These are phyloP conservation scores for Hypoxylon sp. DNA, from an alignment of 2,329 filamentous ascomycete species.

Conservation along the genomic window DNA sequence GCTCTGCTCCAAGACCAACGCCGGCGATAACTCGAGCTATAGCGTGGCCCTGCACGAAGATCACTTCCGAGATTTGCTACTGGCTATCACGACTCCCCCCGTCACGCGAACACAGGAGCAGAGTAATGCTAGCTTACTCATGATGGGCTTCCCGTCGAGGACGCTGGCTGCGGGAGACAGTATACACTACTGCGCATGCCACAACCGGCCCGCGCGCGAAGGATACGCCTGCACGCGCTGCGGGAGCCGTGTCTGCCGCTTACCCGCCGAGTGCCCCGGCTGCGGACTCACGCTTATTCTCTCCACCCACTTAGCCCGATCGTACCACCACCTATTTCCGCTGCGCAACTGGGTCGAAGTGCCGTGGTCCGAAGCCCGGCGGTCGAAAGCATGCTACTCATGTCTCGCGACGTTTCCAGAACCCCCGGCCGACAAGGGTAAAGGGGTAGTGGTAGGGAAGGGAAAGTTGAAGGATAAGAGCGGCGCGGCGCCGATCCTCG, in stretches of 20 bases:
- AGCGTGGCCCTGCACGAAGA: slow-evolving; percentile 88
- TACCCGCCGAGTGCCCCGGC: slow-evolving; percentile 91
- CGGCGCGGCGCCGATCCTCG: slow-evolving; percentile 36
- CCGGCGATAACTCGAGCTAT: slow-evolving; percentile 82
- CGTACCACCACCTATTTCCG: slow-evolving; percentile 93
- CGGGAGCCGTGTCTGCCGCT: slow-evolving; percentile 86
- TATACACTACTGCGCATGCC: slow-evolving; percentile 88
- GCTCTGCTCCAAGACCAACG: slow-evolving; percentile 89
- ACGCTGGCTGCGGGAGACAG: slow-evolving; percentile 78
- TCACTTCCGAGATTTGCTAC: slow-evolving; percentile 90
- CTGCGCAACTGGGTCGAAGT: slow-evolving; percentile 93
- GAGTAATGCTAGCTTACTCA: slow-evolving; percentile 78
- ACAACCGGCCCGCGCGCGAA: slow-evolving; percentile 83
- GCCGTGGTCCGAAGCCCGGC: slow-evolving; percentile 79
- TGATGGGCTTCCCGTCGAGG: slow-evolving; percentile 98
- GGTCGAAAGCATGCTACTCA: slow-evolving; percentile 79
- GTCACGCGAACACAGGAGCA: slow-evolving; percentile 78
- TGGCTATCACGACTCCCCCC: slow-evolving; percentile 90
- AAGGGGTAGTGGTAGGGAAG: slow-evolving; percentile 47
- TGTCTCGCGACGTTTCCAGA: slow-evolving; percentile 82
- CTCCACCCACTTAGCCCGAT: slow-evolving; percentile 92
- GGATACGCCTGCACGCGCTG: slow-evolving; percentile 95
- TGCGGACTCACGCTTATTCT: slow-evolving; percentile 94
- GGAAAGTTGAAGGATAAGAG: slow-evolving; percentile 39
- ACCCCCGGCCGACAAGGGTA: slow-evolving; percentile 50